Evolutionary conservation across 352 stramenopile species (phyloP).

Genomic region (Elongisporangium prolatum): DNA sequence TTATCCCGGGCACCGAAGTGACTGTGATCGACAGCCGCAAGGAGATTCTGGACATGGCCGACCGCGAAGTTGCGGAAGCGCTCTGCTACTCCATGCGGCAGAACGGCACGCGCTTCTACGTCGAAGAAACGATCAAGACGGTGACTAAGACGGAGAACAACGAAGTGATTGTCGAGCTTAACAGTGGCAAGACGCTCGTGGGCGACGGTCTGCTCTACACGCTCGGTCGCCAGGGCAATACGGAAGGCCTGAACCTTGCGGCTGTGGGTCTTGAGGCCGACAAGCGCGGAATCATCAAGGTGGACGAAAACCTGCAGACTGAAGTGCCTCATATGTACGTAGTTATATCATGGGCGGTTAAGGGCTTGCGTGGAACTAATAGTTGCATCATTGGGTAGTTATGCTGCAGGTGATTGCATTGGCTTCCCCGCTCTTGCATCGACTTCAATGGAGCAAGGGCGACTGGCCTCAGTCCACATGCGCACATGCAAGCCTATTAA

Average conservation of each 20-base stretch:
- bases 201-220: slow-evolving; percentile 85
- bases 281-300: slow-evolving; percentile 80
- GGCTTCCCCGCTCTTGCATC: slow-evolving; percentile 86
- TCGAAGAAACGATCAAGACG: slow-evolving; percentile 72
- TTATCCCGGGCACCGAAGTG: slow-evolving; percentile 86
- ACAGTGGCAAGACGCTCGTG: slow-evolving; percentile 84
- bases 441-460: slow-evolving; percentile 90
- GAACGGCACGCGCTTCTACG: slow-evolving; percentile 82
- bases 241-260: slow-evolving; percentile 77
- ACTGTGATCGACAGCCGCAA: slow-evolving; percentile 87
- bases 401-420: slow-evolving; percentile 89
- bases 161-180: slow-evolving; percentile 75
- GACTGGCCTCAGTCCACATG: slow-evolving; percentile 86
- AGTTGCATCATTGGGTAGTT: slow-evolving; percentile 56
- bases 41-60: slow-evolving; percentile 86
- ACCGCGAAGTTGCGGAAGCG: slow-evolving; percentile 83
- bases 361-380: too few species aligned
- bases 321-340: slow-evolving; percentile 81
- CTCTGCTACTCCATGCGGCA: slow-evolving; percentile 88
- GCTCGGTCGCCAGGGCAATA: slow-evolving; percentile 83
- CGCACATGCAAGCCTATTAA: slow-evolving; percentile 62
- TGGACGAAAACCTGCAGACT: slow-evolving; percentile 89
- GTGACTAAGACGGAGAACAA: slow-evolving; percentile 58
- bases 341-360: slow-evolving; percentile 36
- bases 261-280: slow-evolving; percentile 73